Evolutionary conservation across 108 stramenopile genomes (phyloP).

Genomic region (Aurantiochytrium sp.): DNA sequence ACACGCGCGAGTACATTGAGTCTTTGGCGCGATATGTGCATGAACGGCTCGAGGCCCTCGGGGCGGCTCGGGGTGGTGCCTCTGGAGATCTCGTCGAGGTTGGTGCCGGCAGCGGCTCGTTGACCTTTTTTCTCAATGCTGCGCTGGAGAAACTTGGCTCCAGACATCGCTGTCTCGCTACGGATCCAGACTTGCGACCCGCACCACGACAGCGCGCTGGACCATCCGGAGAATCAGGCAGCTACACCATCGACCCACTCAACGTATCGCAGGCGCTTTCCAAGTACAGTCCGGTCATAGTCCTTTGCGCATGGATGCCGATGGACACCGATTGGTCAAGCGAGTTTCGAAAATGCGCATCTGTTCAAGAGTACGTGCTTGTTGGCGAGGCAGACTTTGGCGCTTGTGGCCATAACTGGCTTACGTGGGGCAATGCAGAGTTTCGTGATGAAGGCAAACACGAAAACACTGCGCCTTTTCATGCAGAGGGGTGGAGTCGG

Average conservation of each 20-base stretch:
- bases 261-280: not conserved
- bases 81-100: not conserved
- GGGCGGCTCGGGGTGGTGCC: not conserved
- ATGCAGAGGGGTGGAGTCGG: not conserved
- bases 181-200: not conserved
- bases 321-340: not conserved
- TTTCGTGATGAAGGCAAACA: not conserved
- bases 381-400: not conserved
- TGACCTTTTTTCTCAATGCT: not conserved
- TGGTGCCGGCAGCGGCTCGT: not conserved
- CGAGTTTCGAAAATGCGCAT: not conserved
- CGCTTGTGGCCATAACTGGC: not conserved
- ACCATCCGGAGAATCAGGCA: not conserved
- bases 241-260: not conserved
- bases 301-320: conserved; percentile 12
- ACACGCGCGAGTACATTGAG: not conserved
- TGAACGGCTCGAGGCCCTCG: not conserved
- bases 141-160: not conserved
- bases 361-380: not conserved
- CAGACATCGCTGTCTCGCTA: not conserved
- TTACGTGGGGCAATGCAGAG: not conserved
- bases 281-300: not conserved
- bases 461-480: not conserved
- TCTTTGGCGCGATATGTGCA: not conserved
- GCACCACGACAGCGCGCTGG: not conserved